phyloP scores from a whole-genome alignment of 176 grass and related monocot species.

The Thinopyrum elongatum region DNA sequence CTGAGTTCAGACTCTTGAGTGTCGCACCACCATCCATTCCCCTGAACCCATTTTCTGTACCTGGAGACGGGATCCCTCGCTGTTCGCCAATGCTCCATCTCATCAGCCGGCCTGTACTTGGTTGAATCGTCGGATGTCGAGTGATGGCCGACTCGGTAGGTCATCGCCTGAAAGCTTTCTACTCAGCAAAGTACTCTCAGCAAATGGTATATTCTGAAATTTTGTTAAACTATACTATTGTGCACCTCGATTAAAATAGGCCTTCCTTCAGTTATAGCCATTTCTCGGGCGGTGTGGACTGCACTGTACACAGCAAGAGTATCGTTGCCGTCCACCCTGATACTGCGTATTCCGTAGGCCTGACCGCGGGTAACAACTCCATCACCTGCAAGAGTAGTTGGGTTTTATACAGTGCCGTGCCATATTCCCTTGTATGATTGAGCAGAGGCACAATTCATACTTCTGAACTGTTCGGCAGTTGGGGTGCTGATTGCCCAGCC shows the following conservation, averaged over 20 bases:
- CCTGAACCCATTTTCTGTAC: conserved; percentile 94
- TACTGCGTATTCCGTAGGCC: conserved; percentile 86
- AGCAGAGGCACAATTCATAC: conserved; percentile 37
- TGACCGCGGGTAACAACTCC: conserved; percentile 79
- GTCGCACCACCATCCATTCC: conserved; percentile 90
- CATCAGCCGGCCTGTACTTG: conserved; percentile 81
- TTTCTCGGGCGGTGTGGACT: conserved; percentile 80
- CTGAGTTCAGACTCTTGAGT: conserved; percentile 75
- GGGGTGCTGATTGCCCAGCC: conserved; percentile 99
- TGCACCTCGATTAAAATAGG: conserved; percentile 92
- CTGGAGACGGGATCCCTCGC: conserved; percentile 81
- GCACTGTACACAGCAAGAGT: conserved; percentile 90
- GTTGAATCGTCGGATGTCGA: conserved; percentile 98
- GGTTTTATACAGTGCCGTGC: conserved; percentile 7
- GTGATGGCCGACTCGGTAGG: conserved; percentile 94
- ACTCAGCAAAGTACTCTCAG: background rate
- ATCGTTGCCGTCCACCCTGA: conserved; percentile 90
- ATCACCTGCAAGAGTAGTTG: conserved; percentile 64
- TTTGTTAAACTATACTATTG: background rate
- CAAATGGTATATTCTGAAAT: background rate
- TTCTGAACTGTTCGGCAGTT: conserved; percentile 85
- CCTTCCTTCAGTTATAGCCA: conserved; percentile 74
- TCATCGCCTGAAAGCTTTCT: conserved; percentile 64
- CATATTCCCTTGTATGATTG: background rate
- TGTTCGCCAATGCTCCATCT: conserved; percentile 94